These are phyloP conservation scores for Keqinozyma sinolaborantium DNA, from an alignment of 1,139 yeast species.

Conservation along the genomic window DNA sequence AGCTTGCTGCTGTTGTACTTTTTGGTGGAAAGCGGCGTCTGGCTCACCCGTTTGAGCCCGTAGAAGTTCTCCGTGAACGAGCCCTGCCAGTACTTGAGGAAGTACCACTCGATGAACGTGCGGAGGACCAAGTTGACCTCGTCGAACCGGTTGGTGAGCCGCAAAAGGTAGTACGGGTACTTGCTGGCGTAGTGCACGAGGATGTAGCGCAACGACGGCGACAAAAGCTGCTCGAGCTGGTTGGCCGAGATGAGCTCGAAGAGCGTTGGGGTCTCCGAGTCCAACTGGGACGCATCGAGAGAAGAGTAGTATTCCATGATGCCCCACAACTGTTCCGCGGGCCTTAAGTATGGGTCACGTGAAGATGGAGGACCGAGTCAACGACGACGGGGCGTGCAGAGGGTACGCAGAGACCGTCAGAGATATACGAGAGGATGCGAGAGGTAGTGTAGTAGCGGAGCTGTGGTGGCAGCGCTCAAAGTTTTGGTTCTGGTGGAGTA, in stretches of 20 bases:
- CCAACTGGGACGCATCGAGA: conserved; percentile 70
- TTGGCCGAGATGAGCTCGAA: conserved; percentile 80
- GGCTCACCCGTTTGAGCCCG: conserved; percentile 69
- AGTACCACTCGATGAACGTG: conserved; percentile 71
- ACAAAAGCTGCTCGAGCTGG: conserved; percentile 72
- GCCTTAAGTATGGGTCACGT: no score
- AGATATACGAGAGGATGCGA: no score
- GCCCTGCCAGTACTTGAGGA: conserved; percentile 72
- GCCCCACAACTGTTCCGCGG: no score
- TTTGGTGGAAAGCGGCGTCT: conserved; percentile 31
- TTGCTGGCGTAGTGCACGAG: conserved; percentile 78
- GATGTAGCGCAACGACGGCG: conserved; percentile 81
- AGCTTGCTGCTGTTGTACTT: conserved; percentile 31
- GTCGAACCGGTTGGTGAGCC: conserved; percentile 68
- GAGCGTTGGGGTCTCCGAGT: conserved; percentile 73
- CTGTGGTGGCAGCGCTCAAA: no score
- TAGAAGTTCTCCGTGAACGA: conserved; percentile 91
- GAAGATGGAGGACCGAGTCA: no score
- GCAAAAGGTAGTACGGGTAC: conserved; percentile 67
- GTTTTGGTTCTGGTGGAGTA: no score
- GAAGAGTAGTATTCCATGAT: conserved; percentile 90
- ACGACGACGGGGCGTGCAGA: no score
- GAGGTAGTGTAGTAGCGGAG: no score
- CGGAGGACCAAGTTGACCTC: conserved; percentile 64
- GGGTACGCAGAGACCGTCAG: no score